Evolutionary conservation across 1,139 yeast genomes (phyloP), one percentile per base, ranked within the genome.

Genomic region (Nakaseomyces nivariensis): DNA sequence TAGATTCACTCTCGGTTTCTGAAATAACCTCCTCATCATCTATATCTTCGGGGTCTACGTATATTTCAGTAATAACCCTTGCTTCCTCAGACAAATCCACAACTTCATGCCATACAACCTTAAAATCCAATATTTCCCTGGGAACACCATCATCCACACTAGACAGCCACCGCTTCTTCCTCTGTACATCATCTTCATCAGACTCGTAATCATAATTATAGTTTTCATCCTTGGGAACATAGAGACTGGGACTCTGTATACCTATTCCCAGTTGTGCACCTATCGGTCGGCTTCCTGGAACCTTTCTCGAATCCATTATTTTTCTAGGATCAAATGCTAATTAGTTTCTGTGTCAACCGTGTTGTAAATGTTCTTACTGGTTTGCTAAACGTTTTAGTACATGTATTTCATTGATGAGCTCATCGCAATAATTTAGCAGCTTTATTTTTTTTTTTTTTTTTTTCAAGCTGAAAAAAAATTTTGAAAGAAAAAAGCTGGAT

Each of bases 111-210:
- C 40, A 26, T 5, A 41, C 37, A 22, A 51, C 37, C 10, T 38
- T 43, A n/a, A 51, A 44, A 34, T 49, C 41, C 34, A 49, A 33
- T 17, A 48, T 42, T 13, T 54, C 49, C 34, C 41, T 46, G n/a
- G 42, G 64, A 59, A 34, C 56, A 51, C 43, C 60, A 61, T 68
- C 70, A 63, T 49, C 66, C 17, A 41, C 40, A n/a, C 44, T 22
- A 24, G 48, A 61, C 37, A 67, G 67, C 36, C 83, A 72, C 31
- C 34, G 27, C 6, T 74, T 69, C 31, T 75, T 73, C 17, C 76
- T 76, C 54, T 75, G 37, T 2, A 26, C 10, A 10, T 17, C 34
- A n/a, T 46, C 27, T 7, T 22, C 34, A 25, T 26, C 43, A 40
- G 31, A 25, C 26, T 38, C 43, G 17, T 38, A 5, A 4, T 41